These are phyloP conservation scores for Chionographis japonica DNA, from an alignment of 106 monocot species.

Conservation along the genomic window DNA sequence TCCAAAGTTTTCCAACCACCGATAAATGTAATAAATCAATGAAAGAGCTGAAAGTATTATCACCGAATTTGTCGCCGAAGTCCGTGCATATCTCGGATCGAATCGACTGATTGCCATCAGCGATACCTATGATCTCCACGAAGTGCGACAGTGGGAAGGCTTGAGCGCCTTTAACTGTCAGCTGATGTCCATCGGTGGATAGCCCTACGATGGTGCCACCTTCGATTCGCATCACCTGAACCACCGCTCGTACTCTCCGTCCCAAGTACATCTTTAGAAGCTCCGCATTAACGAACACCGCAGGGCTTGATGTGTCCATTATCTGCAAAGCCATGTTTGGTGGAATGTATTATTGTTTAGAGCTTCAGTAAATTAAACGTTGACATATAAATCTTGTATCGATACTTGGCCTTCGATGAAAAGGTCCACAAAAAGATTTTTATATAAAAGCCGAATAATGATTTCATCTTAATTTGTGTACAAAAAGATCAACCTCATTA, in stretches of 20 bases:
- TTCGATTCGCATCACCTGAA: constrained; percentile 64
- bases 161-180: constrained; percentile 59
- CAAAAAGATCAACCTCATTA: no score
- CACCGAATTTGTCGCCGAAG: constrained; percentile 82
- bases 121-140: constrained; percentile 89
- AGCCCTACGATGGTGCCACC: constrained; percentile 54
- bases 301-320: constrained; percentile 91
- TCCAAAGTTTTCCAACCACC: no score
- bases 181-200: constrained; percentile 65
- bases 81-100: constrained; percentile 87
- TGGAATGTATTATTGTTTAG: no score
- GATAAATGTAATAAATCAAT: not conserved
- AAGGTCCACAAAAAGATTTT: no score
- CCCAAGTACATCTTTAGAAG: constrained; percentile 63
- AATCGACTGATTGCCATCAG: constrained; percentile 78
- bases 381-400: no score
- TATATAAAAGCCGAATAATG: no score
- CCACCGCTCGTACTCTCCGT: constrained; percentile 65
- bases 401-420: no score
- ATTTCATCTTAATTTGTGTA: no score
- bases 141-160: constrained; percentile 49
- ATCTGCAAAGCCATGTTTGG: constrained; percentile 11
- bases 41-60: not conserved
- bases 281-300: constrained; percentile 78
- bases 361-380: no score